Percentiles rank a stretch among this genome's conserved stretches.
phyloP scores from a whole-genome alignment of 352 stramenopile genomes.

The Phytophthora palmivora region DNA sequence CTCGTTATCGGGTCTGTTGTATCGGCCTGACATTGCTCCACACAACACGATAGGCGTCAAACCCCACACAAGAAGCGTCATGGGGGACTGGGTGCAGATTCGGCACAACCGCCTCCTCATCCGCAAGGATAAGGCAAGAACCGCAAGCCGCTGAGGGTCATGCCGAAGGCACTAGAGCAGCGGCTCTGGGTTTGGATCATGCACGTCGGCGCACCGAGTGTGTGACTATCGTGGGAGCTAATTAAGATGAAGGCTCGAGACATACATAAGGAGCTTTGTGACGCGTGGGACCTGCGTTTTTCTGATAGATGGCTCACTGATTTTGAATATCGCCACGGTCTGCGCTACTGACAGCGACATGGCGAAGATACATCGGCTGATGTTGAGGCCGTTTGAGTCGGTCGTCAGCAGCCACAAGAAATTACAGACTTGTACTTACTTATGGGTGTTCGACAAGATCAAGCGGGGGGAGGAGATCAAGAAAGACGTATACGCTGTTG shows the following conservation, averaged over 20 bases:
- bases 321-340: conserved; percentile 1
- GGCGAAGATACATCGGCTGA: conserved; percentile 15
- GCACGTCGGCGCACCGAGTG: neutral
- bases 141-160: neutral
- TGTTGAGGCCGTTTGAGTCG: neutral
- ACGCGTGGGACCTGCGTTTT: conserved; percentile 5
- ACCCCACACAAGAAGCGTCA: too few relatives aligned
- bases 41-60: too few relatives aligned
- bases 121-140: neutral
- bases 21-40: too few relatives aligned
- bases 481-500: too few relatives aligned
- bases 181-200: conserved; percentile 10
- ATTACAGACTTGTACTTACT: too few relatives aligned
- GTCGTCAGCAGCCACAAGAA: neutral
- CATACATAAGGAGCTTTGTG: too few relatives aligned
- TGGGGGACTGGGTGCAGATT: too few relatives aligned
- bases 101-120: too few relatives aligned
- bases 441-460: too few relatives aligned
- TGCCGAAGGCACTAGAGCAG: too few relatives aligned
- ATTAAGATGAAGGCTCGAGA: conserved; percentile 7
- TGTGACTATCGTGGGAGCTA: conserved; percentile 2
- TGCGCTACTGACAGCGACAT: neutral
- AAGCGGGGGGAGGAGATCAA: too few relatives aligned
- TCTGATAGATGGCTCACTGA: conserved; percentile 8
- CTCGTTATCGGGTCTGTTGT: too few relatives aligned